A percentile compares a stretch with the other conserved stretches of the same genome.
Evolutionary conservation across 83 land plant genomes (phyloP).

Genomic region (Picea engelmannii): DNA sequence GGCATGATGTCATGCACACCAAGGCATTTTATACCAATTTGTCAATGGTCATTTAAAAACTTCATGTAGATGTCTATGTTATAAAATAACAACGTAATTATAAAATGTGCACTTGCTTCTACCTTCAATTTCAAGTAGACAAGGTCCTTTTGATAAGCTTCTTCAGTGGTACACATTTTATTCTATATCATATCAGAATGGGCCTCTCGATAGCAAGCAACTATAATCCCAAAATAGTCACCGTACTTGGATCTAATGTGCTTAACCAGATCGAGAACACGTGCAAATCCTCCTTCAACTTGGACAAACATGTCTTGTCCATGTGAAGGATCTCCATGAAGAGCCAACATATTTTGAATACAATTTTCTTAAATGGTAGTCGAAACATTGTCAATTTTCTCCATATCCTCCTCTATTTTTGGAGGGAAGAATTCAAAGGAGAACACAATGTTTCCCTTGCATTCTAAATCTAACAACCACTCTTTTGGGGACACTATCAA

Average conservation of each 20-base stretch:
- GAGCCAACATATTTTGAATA: constrained; percentile 91
- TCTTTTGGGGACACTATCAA: no score
- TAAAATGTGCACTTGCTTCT: constrained; percentile 93
- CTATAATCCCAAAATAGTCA: constrained; percentile 93
- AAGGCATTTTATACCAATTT: constrained; percentile 93
- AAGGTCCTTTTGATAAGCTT: constrained; percentile 79
- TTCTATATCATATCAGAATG: constrained; percentile 80
- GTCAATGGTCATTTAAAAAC: constrained; percentile 92
- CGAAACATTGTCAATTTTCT: constrained; percentile 82
- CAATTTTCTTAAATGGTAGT: constrained; percentile 77
- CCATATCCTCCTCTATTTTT: constrained; percentile 17
- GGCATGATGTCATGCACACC: constrained; percentile 99
- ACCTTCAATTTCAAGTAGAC: constrained; percentile 91
- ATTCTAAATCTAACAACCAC: no score
- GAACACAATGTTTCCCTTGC: no score
- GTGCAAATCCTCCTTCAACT: constrained; percentile 82
- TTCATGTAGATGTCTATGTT: constrained; percentile 89
- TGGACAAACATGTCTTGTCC: constrained; percentile 93
- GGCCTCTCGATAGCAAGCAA: constrained; percentile 99
- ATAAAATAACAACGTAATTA: constrained; percentile 92
- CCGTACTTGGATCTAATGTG: constrained; percentile 82
- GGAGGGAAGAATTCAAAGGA: no score
- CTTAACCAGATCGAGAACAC: constrained; percentile 94
- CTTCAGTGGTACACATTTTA: constrained; percentile 60
- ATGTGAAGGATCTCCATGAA: constrained; percentile 95